A percentile compares a stretch with the other conserved stretches of the same genome.
Conservation (phyloP, 2,329 filamentous ascomycete species). For the Sporothrix protearum region DNA sequence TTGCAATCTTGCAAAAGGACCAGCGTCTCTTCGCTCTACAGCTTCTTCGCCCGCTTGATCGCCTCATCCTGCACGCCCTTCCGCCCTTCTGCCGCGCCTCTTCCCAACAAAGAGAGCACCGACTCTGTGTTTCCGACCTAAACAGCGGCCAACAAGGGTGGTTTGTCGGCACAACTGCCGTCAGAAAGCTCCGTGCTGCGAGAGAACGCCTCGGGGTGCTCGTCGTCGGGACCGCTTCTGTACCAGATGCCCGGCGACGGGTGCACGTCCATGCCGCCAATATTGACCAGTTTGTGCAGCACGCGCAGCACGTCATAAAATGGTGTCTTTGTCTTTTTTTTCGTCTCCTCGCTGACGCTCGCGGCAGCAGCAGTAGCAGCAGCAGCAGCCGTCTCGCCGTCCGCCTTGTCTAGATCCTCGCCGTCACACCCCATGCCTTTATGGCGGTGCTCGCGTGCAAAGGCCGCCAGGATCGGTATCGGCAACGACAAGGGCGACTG, state of each 20-base stretch:
- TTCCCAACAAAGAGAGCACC: neutral
- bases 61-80: neutral
- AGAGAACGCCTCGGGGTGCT: neutral
- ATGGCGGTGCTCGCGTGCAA: constrained; percentile 10
- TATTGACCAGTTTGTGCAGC: constrained; percentile 9
- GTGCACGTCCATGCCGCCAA: constrained; percentile 19
- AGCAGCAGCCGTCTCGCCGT: too few relatives aligned
- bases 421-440: neutral
- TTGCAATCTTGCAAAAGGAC: neutral
- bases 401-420: neutral
- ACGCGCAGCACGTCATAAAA: neutral
- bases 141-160: constrained; percentile 14
- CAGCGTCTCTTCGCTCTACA: neutral
- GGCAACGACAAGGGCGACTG: neutral
- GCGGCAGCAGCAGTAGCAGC: neutral
- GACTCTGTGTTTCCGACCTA: neutral
- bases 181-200: neutral
- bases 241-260: neutral
- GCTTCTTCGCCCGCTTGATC: neutral
- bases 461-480: constrained; percentile 16
- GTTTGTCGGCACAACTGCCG: constrained; percentile 8
- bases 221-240: constrained; percentile 9
- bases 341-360: neutral
- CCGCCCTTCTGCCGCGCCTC: neutral
- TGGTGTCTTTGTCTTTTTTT: neutral